Evolutionary conservation across 148 eudicot species (phyloP).

Genomic region (Rhododendron williamsianum): DNA sequence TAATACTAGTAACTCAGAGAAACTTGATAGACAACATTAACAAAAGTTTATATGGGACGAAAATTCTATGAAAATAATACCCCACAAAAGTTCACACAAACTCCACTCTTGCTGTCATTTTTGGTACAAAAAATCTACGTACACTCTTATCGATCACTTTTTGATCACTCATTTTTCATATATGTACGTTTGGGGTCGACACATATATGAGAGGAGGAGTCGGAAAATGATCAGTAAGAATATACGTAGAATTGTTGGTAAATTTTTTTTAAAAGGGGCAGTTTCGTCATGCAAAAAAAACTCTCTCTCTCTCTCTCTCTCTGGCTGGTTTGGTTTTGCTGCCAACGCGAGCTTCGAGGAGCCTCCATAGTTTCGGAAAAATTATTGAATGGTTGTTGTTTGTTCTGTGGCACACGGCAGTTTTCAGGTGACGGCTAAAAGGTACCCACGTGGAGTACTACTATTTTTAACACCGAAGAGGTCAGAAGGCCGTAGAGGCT

Average conservation of each 20-base stretch:
- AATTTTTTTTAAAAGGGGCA: no score
- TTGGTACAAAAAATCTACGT: no score
- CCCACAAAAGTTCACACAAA: no score
- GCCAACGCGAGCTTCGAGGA: not conserved
- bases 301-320: no score
- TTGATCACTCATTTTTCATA: no score
- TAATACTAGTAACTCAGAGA: not conserved
- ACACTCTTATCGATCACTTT: no score
- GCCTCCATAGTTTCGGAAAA: not conserved
- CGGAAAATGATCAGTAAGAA: accelerated
- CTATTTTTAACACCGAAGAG: not conserved
- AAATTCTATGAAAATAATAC: no score
- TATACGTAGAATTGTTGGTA: no score
- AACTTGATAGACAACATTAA: not conserved
- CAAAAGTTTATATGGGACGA: not conserved
- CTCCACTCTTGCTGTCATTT: not conserved
- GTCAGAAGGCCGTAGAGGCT: not conserved
- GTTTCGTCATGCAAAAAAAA: not conserved
- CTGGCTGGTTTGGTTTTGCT: no score
- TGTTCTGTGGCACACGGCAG: not conserved
- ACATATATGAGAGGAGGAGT: no score
- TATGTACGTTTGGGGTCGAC: no score
- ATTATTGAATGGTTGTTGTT: not conserved
- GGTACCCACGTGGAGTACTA: not conserved
- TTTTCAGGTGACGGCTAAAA: not conserved